A percentile compares a stretch with the other conserved stretches of the same genome.
These are phyloP conservation scores for Liquidambar formosana DNA, from an alignment of 164 flowering plant genomes.

Conservation along the genomic window DNA sequence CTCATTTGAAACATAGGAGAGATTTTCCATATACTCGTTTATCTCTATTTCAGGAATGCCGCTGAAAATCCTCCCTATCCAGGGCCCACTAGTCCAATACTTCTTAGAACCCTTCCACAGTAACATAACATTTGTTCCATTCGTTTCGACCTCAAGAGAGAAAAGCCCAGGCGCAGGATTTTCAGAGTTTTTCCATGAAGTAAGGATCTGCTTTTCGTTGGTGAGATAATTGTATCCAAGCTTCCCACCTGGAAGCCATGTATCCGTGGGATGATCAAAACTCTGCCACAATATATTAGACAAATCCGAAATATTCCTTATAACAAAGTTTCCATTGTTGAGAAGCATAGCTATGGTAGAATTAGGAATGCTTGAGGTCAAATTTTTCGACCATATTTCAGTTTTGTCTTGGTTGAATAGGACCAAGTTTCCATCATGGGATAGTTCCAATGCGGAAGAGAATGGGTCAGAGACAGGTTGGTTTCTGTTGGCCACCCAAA, in stretches of 20 bases:
- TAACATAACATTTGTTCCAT: slow-evolving; percentile 6
- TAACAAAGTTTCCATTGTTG: too few species aligned
- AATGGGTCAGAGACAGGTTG: too few species aligned
- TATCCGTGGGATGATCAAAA: too few species aligned
- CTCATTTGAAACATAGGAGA: neutral
- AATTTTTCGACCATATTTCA: too few species aligned
- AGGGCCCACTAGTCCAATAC: slow-evolving; percentile 18
- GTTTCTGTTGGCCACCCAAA: too few species aligned
- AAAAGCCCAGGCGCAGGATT: slow-evolving; percentile 25
- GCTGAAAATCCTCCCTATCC: slow-evolving; percentile 17
- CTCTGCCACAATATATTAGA: too few species aligned
- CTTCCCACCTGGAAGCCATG: too few species aligned
- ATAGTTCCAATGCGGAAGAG: slow-evolving; percentile 19
- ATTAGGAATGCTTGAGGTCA: too few species aligned
- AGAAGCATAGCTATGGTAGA: too few species aligned
- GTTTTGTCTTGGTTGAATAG: slow-evolving; percentile 15
- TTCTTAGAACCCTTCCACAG: slow-evolving; percentile 6
- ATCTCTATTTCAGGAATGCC: slow-evolving; percentile 6
- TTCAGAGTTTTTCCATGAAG: slow-evolving; percentile 22
- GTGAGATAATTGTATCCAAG: slow-evolving; percentile 6
- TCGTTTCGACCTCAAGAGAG: slow-evolving; percentile 7
- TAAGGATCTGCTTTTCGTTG: neutral
- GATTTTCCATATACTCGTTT: neutral
- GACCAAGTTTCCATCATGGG: slow-evolving; percentile 20
- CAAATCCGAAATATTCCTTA: too few species aligned